Base-by-base conservation (phyloP, 768 basidiomycete genomes). In the Epithele typhae region DNA sequence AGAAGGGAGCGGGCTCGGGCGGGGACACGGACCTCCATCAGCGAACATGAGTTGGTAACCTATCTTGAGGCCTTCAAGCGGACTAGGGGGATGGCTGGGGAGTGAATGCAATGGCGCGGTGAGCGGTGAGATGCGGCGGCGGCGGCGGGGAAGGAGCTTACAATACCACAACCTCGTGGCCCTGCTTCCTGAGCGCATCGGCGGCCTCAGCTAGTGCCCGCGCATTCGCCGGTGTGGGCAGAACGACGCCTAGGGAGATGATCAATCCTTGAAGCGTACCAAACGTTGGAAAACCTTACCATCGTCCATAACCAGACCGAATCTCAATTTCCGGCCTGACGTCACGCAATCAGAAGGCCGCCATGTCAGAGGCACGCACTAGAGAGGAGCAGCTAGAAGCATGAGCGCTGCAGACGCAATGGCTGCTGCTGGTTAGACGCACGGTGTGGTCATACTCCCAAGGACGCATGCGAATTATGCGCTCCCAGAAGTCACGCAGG, bases 321-420 rank as follows among this genome's bases (percentile, higher is more conserved):
- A 74, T 34, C 60, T 65, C 17, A 72, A 56, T 50, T 68, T 71
- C 48, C 53, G 58, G 8, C 55, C 60, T 4, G 49, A 40, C 2
- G 42, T 37, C 8, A 54, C 45, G n/a, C 67, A 53, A 46, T 71
- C 57, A n/a, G 64, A 54, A 10, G 61, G 47, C 36, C 66, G 59
- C 73, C 73, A 74, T 11, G 73, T 68, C 18, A 74, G 48, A 10
- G 72, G 72, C 6, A 70, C 58, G 32, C 72, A 73, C 73, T 73
- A 44, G 8, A 4, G 3, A 24, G 23, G 10, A 18, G 21, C 15
- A 45, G 37, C 27, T 11, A 35, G 17, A n/a, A 17, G 19, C 3
- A 36, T 30, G 5, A 2, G 43, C 21, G 25, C 36, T 30, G 23
- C 45, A 43, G 36, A 24, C 17, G 38, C n/a, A 32, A 15, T 24